A percentile compares a stretch with the other conserved stretches of the same genome.
Conservation (phyloP, 768 basidiomycete species). For the Suillus subluteus region DNA sequence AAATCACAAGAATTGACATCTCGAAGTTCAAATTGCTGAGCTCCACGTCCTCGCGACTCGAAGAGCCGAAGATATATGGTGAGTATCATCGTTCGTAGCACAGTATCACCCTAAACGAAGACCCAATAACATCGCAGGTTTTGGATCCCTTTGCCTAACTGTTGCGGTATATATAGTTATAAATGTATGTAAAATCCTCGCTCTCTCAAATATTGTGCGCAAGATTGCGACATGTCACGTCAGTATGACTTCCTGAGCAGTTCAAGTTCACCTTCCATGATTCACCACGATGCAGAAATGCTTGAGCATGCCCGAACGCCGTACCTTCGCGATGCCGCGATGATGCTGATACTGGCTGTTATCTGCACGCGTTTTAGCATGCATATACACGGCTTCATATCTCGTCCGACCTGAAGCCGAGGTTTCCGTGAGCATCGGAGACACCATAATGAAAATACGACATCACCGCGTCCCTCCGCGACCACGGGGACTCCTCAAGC, state of each 20-base stretch:
- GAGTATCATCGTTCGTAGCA: background rate
- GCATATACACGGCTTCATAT: background rate
- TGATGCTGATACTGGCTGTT: background rate
- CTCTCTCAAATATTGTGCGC: background rate
- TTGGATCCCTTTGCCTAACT: background rate
- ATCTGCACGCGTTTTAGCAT: background rate
- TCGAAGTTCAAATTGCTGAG: background rate
- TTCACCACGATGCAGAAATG: background rate
- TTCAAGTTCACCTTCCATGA: background rate
- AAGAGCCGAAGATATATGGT: background rate
- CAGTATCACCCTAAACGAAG: background rate
- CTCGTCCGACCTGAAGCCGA: background rate
- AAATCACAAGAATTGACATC: background rate
- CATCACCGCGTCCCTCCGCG: background rate
- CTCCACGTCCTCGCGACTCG: background rate
- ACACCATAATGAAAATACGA: background rate
- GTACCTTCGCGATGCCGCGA: background rate
- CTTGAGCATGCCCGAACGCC: background rate
- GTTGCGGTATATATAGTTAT: background rate
- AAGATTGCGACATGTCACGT: background rate
- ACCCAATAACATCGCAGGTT: background rate
- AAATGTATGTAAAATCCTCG: background rate
- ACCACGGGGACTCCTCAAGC: background rate
- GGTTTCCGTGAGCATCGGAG: conserved; percentile 3
- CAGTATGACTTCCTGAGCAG: background rate